These are phyloP conservation scores for Phlyctochytrium planicorne DNA, from an alignment of 192 early-diverging fungal species.

Conservation along the genomic window DNA sequence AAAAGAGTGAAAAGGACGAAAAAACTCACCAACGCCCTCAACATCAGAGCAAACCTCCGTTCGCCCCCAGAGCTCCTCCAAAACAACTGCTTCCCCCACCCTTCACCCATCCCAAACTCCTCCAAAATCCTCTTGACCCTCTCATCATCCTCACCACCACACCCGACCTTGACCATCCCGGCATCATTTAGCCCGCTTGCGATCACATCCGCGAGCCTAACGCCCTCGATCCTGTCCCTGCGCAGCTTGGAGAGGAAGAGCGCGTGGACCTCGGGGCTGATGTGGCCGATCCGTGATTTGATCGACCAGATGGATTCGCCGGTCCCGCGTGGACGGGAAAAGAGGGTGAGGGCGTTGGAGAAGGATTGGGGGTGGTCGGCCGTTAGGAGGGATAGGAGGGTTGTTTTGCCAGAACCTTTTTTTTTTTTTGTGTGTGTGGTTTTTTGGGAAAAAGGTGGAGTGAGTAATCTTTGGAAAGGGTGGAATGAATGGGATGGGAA, in stretches of 20 bases:
- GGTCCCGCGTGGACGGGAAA: conserved; percentile 50
- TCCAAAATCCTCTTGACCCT: conserved; percentile 17
- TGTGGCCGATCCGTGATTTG: conserved; percentile 44
- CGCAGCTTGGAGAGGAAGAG: conserved; percentile 38
- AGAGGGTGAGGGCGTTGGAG: conserved; percentile 50
- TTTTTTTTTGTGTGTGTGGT: no score
- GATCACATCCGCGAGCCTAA: conserved; percentile 10
- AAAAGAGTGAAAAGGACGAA: no score
- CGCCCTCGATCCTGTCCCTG: no score
- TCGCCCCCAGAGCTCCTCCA: no score
- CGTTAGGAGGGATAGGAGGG: conserved; percentile 51
- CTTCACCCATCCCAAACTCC: conserved; percentile 17
- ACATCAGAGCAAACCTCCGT: no score
- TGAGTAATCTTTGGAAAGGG: not conserved
- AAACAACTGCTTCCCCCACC: conserved; percentile 8
- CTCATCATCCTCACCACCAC: conserved; percentile 42
- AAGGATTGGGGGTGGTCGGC: conserved; percentile 64
- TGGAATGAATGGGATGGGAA: no score
- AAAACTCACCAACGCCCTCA: no score
- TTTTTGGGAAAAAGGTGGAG: not conserved
- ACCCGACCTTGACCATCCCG: conserved; percentile 35
- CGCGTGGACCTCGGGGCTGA: conserved; percentile 56
- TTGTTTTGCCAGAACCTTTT: conserved; percentile 57
- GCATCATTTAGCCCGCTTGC: conserved; percentile 31
- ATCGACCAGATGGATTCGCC: conserved; percentile 65